phyloP scores from a whole-genome alignment of 257 asterid genomes.

The Solanum chmielewskii region DNA sequence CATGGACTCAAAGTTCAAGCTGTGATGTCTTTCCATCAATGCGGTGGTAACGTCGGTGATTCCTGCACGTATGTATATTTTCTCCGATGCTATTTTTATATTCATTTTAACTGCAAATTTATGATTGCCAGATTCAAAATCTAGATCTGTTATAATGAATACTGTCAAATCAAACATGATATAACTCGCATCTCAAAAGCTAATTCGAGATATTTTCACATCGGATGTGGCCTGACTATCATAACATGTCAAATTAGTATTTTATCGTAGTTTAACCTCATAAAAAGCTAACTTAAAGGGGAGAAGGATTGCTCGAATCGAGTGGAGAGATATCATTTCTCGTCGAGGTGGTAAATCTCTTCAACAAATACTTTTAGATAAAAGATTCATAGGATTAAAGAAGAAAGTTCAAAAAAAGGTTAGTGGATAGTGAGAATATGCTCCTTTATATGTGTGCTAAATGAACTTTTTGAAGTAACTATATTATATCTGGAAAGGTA shows the following conservation, averaged over 20 bases:
- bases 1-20: conserved; percentile 95
- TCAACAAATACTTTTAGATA: not conserved
- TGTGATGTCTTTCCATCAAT: conserved; percentile 95
- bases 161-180: not conserved
- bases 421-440: not conserved
- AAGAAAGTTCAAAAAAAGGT: not conserved
- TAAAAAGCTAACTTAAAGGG: not conserved
- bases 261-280: not conserved
- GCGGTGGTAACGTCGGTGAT: conserved; percentile 98
- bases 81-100: not conserved
- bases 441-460: not conserved
- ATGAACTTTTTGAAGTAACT: not conserved
- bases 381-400: not conserved
- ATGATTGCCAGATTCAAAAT: not conserved
- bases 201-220: not conserved
- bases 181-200: not conserved
- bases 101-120: not conserved
- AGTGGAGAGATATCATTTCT: not conserved
- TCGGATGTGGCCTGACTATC: not conserved
- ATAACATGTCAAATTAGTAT: not conserved
- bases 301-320: not conserved
- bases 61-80: conserved; percentile 65
- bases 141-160: not conserved
- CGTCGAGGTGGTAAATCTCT: not conserved
- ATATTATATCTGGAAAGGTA: not conserved